These are phyloP conservation scores for Rehmannia glutinosa DNA, from an alignment of 257 asterid species.

Conservation along the genomic window DNA sequence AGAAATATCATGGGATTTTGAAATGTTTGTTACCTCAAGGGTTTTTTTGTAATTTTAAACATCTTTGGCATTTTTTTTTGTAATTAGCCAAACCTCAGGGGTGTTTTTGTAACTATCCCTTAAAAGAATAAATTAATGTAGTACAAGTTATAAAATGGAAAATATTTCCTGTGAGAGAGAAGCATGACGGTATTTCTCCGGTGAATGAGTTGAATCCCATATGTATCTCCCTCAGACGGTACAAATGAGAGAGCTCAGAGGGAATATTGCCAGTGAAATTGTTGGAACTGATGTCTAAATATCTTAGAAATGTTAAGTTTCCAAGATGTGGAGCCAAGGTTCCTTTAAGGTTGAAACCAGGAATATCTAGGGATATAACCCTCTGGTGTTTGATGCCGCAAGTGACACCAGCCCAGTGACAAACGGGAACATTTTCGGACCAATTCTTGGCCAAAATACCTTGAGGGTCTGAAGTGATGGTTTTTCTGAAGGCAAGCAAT, in stretches of 20 bases:
- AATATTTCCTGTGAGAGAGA: too few species aligned
- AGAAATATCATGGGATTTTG: too few species aligned
- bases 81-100: too few species aligned
- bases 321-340: conserved; percentile 20
- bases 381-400: conserved; percentile 22
- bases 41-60: too few species aligned
- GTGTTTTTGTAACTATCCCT: background rate
- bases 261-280: conserved; percentile 9
- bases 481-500: conserved; percentile 30
- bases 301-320: conserved; percentile 18
- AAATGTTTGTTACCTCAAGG: too few species aligned
- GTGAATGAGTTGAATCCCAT: background rate
- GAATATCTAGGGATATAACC: conserved; percentile 24
- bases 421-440: conserved; percentile 4
- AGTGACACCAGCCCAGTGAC: conserved; percentile 37
- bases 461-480: conserved; percentile 21
- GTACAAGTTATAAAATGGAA: too few species aligned
- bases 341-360: conserved; percentile 19
- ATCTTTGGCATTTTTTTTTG: too few species aligned
- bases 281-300: conserved; percentile 9
- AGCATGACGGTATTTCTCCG: conserved; percentile 14
- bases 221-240: background rate
- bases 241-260: background rate
- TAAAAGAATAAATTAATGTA: too few species aligned
- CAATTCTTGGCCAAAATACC: conserved; percentile 4